Evolutionary conservation across 108 stramenopile genomes (phyloP).

Genomic region (Phaeodactylum tricornutum): DNA sequence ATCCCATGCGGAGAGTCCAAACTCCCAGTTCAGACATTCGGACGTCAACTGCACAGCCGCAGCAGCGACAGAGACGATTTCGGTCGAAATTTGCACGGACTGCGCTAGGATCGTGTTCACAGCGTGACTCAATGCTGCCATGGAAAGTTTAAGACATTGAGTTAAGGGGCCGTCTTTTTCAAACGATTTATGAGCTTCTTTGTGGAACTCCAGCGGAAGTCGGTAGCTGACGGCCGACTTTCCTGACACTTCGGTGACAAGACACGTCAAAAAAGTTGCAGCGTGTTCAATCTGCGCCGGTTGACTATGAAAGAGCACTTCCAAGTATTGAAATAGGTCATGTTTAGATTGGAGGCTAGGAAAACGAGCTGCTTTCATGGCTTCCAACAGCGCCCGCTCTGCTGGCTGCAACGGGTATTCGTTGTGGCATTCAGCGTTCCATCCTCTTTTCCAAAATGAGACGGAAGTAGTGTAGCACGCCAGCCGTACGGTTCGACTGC

Average conservation of each 20-base stretch:
- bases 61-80: constrained; percentile 6
- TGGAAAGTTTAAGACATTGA: constrained; percentile 18
- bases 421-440: constrained; percentile 25
- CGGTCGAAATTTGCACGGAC: not conserved
- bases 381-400: not conserved
- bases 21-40: constrained; percentile 71
- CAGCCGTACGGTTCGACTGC: constrained; percentile 37
- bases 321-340: constrained; percentile 16
- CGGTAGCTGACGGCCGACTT: constrained; percentile 55
- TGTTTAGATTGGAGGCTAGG: too few species aligned
- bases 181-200: constrained; percentile 42
- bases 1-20: constrained; percentile 55
- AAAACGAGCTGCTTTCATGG: too few species aligned
- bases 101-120: constrained; percentile 5
- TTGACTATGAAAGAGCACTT: constrained; percentile 1
- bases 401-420: constrained; percentile 1
- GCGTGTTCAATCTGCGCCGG: constrained; percentile 18
- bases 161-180: constrained; percentile 23
- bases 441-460: constrained; percentile 67
- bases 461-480: constrained; percentile 53
- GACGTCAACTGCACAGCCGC: constrained; percentile 38
- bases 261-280: constrained; percentile 34
- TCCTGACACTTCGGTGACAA: constrained; percentile 69
- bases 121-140: constrained; percentile 23
- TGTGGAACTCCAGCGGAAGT: constrained; percentile 67